Percentiles rank a stretch among this genome's conserved stretches.
These are phyloP conservation scores for Cyclotella atomus DNA, from an alignment of 108 stramenopile genomes.

Conservation along the genomic window DNA sequence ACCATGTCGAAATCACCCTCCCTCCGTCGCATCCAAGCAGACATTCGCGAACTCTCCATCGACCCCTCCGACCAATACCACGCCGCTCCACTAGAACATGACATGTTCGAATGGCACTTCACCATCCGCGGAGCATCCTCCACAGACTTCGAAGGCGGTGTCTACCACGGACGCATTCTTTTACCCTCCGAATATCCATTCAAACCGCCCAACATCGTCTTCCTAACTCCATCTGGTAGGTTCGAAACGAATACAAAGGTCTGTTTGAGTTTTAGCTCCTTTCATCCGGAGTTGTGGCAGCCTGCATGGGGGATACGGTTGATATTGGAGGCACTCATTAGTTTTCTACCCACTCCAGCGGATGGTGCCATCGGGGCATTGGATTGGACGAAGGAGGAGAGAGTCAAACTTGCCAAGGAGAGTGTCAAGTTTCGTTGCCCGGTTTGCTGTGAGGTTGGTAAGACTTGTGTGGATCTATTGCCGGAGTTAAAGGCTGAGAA, in stretches of 20 bases:
- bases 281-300: constrained; percentile 98
- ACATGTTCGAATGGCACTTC: constrained; percentile 96
- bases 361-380: constrained; percentile 97
- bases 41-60: constrained; percentile 93
- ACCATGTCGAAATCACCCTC: constrained; percentile 81
- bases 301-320: constrained; percentile 93
- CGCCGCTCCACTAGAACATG: constrained; percentile 89
- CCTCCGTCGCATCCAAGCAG: constrained; percentile 87
- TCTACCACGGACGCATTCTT: constrained; percentile 96
- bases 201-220: constrained; percentile 97
- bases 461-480: constrained; percentile 52
- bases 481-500: constrained; percentile 47
- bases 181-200: constrained; percentile 67
- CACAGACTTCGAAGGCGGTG: constrained; percentile 91
- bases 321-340: constrained; percentile 96
- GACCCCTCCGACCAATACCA: constrained; percentile 94
- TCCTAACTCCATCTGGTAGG: constrained; percentile 95
- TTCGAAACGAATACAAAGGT: constrained; percentile 96
- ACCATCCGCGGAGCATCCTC: constrained; percentile 93
- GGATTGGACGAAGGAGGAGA: constrained; percentile 85
- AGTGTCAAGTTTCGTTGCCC: constrained; percentile 58
- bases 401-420: constrained; percentile 71
- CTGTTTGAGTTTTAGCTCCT: constrained; percentile 93
- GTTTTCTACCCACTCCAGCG: constrained; percentile 94
- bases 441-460: constrained; percentile 52